phyloP scores from a whole-genome alignment of 306 rosid genomes.

The Cucurbita argyrosperma region DNA sequence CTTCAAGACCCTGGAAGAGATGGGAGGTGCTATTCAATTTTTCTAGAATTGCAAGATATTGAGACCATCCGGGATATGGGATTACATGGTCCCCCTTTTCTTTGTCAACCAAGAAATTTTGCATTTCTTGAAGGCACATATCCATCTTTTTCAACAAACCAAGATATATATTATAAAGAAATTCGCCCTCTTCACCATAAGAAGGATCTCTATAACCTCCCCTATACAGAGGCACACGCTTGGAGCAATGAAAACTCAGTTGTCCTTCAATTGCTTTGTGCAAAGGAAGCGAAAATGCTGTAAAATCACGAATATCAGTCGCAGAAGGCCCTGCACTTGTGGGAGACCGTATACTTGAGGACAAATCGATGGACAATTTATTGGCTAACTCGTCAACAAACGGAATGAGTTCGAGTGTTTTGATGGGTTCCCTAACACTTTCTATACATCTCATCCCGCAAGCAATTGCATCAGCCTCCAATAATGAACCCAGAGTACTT shows the following conservation, averaged over 20 bases:
- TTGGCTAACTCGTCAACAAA: slow-evolving; percentile 37
- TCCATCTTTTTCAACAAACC: slow-evolving; percentile 36
- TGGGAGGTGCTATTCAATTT: slow-evolving; percentile 37
- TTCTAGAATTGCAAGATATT: slow-evolving; percentile 43
- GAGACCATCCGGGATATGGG: slow-evolving; percentile 29
- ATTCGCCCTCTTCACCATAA: slow-evolving; percentile 26
- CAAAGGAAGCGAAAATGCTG: slow-evolving; percentile 26
- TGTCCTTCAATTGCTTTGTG: slow-evolving; percentile 9
- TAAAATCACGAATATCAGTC: slow-evolving; percentile 37
- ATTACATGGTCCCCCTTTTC: slow-evolving; percentile 18
- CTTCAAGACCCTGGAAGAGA: slow-evolving; percentile 38
- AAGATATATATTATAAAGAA: slow-evolving; percentile 17
- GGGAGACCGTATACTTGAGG: slow-evolving; percentile 27
- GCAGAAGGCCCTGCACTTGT: slow-evolving; percentile 20
- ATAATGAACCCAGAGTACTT: slow-evolving; percentile 24
- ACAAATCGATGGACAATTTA: slow-evolving; percentile 33
- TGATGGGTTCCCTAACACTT: slow-evolving; percentile 8
- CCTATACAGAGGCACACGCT: neutral
- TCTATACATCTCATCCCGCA: slow-evolving; percentile 3
- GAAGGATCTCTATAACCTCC: slow-evolving; percentile 11
- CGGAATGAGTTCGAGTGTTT: slow-evolving; percentile 28
- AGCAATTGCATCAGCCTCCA: slow-evolving; percentile 18
- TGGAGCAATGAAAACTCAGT: slow-evolving; percentile 8
- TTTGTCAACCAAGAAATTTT: slow-evolving; percentile 22
- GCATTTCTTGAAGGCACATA: slow-evolving; percentile 34